Base-by-base conservation (phyloP, 768 basidiomycete species). In the Fibroporia radiculosa region DNA sequence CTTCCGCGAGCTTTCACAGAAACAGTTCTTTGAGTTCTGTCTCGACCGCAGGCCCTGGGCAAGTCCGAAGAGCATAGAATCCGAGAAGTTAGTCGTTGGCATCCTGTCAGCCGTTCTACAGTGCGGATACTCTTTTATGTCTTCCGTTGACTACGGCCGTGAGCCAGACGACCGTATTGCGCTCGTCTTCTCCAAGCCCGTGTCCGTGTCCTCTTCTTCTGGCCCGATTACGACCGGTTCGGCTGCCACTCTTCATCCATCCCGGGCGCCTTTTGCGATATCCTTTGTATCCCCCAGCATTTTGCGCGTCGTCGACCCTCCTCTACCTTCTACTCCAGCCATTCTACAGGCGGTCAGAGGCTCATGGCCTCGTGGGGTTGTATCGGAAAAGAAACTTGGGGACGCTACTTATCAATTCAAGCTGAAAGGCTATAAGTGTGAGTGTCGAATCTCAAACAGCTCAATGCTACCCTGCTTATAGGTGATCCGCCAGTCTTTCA, bases 381-480 rank as follows among this genome's bases (percentile, higher is more conserved):
- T 82, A 6, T 78, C 80, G 0, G 85, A 88, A 61, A 84, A 80
- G 68, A 87, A 83, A 54, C 70, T 86, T 1, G 81, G 75, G 3
- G 77, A 82, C 22, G 75, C 75, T 45, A 75, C 78, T 6, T 88
- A 77, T 57, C 85, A 88, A 60, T 88, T 88, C 65, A 87, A 84
- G 62, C 67, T 88, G 41, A 85, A 84, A 55, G 86, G 85, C 19
- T 88, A 88, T 58, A 80, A 74, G 67, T 85, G 86, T 86, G 58
- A 43, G 77, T 65, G 47, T 40, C 26, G 28, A 40, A 50, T 47
- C 43, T 44, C 24, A 48, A n/a, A 31, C 51, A 51, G 40, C 45
- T 45, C 23, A 45, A 45, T 43, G 44, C 48, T 49, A 51, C 45
- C 57, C 39, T 31, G 26, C 44, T 50, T 37, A n/a, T 24, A 25